phyloP scores from a whole-genome alignment of 148 eudicot genomes.

The Cornus suecica region DNA sequence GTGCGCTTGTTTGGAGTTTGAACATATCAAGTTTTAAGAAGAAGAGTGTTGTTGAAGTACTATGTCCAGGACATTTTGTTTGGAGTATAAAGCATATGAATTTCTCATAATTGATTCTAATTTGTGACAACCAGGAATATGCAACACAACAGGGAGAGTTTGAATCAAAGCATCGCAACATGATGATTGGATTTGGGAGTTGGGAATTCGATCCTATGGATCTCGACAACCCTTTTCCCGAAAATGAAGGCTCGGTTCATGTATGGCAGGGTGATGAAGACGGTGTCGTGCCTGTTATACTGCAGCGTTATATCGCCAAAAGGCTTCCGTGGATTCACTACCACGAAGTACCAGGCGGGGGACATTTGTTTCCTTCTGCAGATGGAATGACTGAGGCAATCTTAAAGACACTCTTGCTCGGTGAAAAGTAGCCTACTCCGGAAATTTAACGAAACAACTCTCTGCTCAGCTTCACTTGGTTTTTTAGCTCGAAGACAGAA shows the following conservation, averaged over 20 bases:
- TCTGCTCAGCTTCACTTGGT: too few species aligned
- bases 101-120: not conserved
- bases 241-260: conserved; percentile 27
- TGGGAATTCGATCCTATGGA: conserved; percentile 54
- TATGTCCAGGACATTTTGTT: not conserved
- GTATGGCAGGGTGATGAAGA: conserved; percentile 63
- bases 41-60: not conserved
- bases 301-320: conserved; percentile 44
- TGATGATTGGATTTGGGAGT: conserved; percentile 42
- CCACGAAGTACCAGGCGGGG: conserved; percentile 45
- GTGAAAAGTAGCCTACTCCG: conserved; percentile 6
- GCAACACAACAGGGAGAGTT: conserved; percentile 31
- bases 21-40: not conserved
- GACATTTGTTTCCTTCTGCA: conserved; percentile 39
- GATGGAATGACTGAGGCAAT: conserved; percentile 39
- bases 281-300: conserved; percentile 36
- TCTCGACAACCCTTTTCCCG: conserved; percentile 21
- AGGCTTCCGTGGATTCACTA: conserved; percentile 57
- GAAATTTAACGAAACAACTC: too few species aligned
- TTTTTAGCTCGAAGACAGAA: too few species aligned
- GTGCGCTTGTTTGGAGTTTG: not conserved
- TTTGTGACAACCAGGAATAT: conserved; percentile 14
- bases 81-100: not conserved
- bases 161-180: conserved; percentile 38
- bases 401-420: conserved; percentile 26